phyloP scores from a whole-genome alignment of 352 stramenopile genomes.

The Pilasporangium apinafurcum region DNA sequence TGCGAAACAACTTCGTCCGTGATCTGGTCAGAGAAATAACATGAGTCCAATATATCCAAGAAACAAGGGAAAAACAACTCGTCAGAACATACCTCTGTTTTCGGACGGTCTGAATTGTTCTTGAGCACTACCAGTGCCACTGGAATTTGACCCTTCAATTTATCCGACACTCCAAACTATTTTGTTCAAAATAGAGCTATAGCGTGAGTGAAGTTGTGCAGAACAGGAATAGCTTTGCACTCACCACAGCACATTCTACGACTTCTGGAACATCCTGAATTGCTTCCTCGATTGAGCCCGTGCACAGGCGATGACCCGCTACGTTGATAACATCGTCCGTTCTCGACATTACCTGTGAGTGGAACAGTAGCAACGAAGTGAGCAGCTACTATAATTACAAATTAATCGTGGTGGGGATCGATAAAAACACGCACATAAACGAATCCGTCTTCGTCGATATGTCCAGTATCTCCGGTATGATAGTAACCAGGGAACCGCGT shows the following conservation, averaged over 20 bases:
- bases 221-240: too few species aligned
- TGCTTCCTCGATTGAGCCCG: slow-evolving; percentile 83
- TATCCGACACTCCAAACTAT: slow-evolving; percentile 40
- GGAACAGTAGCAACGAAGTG: neutral
- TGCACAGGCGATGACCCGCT: slow-evolving; percentile 76
- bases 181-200: too few species aligned
- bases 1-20: slow-evolving; percentile 21
- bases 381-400: neutral
- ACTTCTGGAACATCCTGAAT: slow-evolving; percentile 71
- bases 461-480: slow-evolving; percentile 75
- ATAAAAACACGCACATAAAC: slow-evolving; percentile 52
- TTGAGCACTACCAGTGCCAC: slow-evolving; percentile 40
- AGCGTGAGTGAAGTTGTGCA: too few species aligned
- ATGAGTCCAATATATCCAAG: neutral
- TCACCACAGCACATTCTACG: slow-evolving; percentile 82
- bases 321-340: slow-evolving; percentile 90
- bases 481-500: slow-evolving; percentile 81
- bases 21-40: neutral
- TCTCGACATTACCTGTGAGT: slow-evolving; percentile 71
- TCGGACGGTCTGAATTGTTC: slow-evolving; percentile 22
- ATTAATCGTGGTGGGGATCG: too few species aligned
- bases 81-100: slow-evolving; percentile 16
- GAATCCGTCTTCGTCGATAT: slow-evolving; percentile 86
- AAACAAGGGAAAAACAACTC: neutral
- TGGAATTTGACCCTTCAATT: slow-evolving; percentile 37